A percentile compares a stretch with the other conserved stretches of the same genome.
phyloP scores from a whole-genome alignment of 352 stramenopile species.

The Thalassiosira mediterranea region DNA sequence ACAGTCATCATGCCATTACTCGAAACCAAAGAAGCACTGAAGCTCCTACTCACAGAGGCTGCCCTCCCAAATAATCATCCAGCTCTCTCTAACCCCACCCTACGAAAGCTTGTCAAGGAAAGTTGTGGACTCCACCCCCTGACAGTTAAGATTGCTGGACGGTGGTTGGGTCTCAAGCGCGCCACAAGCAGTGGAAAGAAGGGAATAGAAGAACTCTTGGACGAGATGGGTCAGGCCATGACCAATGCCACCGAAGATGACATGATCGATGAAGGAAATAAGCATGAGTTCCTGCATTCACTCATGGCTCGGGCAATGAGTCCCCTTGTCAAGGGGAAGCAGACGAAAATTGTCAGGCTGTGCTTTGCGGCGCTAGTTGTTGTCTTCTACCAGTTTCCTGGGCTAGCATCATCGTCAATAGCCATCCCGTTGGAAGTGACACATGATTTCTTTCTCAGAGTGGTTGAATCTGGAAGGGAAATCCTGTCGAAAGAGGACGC shows the following conservation, averaged over 20 bases:
- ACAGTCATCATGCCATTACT: conserved; percentile 67
- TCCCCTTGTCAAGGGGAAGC: conserved; percentile 64
- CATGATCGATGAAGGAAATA: not conserved
- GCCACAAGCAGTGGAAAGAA: conserved; percentile 62
- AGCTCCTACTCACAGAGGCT: conserved; percentile 67
- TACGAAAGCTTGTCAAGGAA: conserved; percentile 56
- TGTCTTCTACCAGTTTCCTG: conserved; percentile 62
- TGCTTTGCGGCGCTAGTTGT: conserved; percentile 69
- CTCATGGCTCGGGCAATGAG: conserved; percentile 69
- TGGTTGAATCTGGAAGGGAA: conserved; percentile 65
- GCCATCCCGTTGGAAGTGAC: conserved; percentile 58
- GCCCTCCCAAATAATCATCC: conserved; percentile 56
- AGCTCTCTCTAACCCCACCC: conserved; percentile 49
- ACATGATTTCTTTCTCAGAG: conserved; percentile 68
- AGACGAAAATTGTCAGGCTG: conserved; percentile 74
- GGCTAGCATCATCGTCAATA: conserved; percentile 14
- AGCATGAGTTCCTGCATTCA: conserved; percentile 69
- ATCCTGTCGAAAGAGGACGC: conserved; percentile 61
- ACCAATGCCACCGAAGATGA: conserved; percentile 38
- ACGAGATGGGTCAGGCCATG: conserved; percentile 34
- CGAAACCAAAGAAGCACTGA: conserved; percentile 59
- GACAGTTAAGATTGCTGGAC: conserved; percentile 60
- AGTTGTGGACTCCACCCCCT: conserved; percentile 67
- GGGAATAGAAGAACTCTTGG: conserved; percentile 63
- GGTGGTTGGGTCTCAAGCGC: conserved; percentile 74